These are phyloP conservation scores for Microsporum canis DNA, from an alignment of 2,329 filamentous ascomycete species.

Conservation along the genomic window DNA sequence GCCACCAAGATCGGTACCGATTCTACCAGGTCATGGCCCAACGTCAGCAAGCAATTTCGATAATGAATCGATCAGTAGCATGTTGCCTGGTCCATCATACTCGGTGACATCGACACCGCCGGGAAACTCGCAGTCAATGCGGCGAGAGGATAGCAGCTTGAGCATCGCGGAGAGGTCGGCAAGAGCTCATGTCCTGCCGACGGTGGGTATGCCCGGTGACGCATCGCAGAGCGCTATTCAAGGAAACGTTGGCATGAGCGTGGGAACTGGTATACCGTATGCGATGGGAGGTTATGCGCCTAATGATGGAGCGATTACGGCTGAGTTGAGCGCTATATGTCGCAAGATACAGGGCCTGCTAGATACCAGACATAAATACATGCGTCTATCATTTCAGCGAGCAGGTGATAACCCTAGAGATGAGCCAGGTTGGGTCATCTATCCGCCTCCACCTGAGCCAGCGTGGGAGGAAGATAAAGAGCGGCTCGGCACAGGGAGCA, in stretches of 20 bases:
- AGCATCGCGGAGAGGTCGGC: not conserved
- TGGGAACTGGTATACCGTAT: slow-evolving; percentile 50
- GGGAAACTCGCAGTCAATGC: slow-evolving; percentile 30
- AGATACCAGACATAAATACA: slow-evolving; percentile 79
- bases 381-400: slow-evolving; percentile 70
- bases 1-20: not conserved
- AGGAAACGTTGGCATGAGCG: slow-evolving; percentile 44
- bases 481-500: slow-evolving; percentile 25
- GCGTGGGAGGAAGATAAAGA: slow-evolving; percentile 62
- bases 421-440: slow-evolving; percentile 70
- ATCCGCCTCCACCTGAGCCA: slow-evolving; percentile 82
- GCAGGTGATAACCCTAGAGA: slow-evolving; percentile 81
- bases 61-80: slow-evolving; percentile 12
- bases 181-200: slow-evolving; percentile 36
- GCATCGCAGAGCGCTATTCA: slow-evolving; percentile 39
- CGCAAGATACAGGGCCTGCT: slow-evolving; percentile 83
- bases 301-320: slow-evolving; percentile 66
- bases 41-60: slow-evolving; percentile 9
- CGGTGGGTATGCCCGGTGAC: slow-evolving; percentile 45
- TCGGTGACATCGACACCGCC: slow-evolving; percentile 14
- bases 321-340: slow-evolving; percentile 77
- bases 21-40: slow-evolving; percentile 18
- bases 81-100: slow-evolving; percentile 7
- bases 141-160: not conserved
- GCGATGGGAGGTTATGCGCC: slow-evolving; percentile 55